A percentile compares a stretch with the other conserved stretches of the same genome.
phyloP scores from a whole-genome alignment of 106 monocot species.

The Platanthera zijinensis region DNA sequence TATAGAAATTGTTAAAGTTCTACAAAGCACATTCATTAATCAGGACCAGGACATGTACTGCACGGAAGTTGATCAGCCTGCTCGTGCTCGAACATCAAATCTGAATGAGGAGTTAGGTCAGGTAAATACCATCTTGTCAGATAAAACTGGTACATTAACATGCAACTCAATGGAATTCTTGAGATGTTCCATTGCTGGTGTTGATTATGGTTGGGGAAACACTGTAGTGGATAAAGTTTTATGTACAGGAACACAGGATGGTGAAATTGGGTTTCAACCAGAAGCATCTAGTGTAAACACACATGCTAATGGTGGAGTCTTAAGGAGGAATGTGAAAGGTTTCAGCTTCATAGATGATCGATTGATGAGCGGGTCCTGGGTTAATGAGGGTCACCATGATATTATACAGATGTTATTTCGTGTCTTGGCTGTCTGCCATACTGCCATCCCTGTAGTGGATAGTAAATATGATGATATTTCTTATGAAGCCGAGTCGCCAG shows the following conservation, averaged over 20 bases:
- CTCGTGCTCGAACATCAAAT: conserved; percentile 77
- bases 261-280: conserved; percentile 11
- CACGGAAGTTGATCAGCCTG: conserved; percentile 62
- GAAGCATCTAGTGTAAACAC: neutral
- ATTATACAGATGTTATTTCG: conserved; percentile 55
- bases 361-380: conserved; percentile 52
- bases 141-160: conserved; percentile 86
- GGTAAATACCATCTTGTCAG: conserved; percentile 63
- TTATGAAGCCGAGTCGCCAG: conserved; percentile 88
- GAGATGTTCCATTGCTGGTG: conserved; percentile 74
- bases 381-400: conserved; percentile 29
- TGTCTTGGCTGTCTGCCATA: conserved; percentile 59
- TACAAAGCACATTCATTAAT: conserved; percentile 80
- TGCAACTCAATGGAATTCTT: conserved; percentile 87
- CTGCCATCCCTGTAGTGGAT: conserved; percentile 56
- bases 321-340: conserved; percentile 35
- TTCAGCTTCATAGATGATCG: conserved; percentile 61
- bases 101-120: conserved; percentile 82
- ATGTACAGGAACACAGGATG: conserved; percentile 8
- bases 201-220: conserved; percentile 45
- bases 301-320: neutral
- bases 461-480: conserved; percentile 25
- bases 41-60: conserved; percentile 62
- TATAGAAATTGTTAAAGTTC: conserved; percentile 75
- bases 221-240: conserved; percentile 20